A percentile compares a stretch with the other conserved stretches of the same genome.
Conservation (phyloP, 2,329 filamentous ascomycete genomes). For the Xylariaceae sp. region DNA sequence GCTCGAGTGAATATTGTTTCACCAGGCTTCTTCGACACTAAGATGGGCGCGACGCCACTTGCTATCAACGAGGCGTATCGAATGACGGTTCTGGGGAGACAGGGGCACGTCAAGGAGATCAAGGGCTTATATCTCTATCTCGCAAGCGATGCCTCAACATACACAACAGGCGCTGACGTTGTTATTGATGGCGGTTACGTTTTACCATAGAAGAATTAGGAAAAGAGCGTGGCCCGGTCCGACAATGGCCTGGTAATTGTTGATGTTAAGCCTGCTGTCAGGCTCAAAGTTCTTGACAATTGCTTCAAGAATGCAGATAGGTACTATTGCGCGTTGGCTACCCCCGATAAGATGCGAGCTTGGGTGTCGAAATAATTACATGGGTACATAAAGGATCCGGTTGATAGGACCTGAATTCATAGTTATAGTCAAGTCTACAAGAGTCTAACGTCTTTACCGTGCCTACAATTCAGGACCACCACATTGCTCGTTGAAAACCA, state of each 20-base stretch:
- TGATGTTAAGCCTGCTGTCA: neutral
- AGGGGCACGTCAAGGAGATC: conserved; percentile 23
- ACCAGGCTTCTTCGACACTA: conserved; percentile 52
- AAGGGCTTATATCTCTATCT: conserved; percentile 23
- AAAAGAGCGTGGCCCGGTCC: neutral
- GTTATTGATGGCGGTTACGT: conserved; percentile 23
- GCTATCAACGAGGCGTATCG: conserved; percentile 17
- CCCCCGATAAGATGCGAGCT: too few species aligned
- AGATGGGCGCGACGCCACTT: conserved; percentile 18
- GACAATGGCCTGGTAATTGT: neutral
- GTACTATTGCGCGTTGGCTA: neutral
- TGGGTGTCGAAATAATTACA: too few species aligned
- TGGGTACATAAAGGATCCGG: too few species aligned
- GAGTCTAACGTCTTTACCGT: too few species aligned
- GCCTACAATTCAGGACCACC: too few species aligned
- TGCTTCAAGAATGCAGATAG: neutral
- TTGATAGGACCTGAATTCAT: too few species aligned
- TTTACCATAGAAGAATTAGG: conserved; percentile 7
- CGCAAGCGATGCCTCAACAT: conserved; percentile 22
- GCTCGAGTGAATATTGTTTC: conserved; percentile 54
- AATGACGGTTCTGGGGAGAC: conserved; percentile 21
- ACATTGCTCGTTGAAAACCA: too few species aligned
- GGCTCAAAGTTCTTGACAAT: neutral
- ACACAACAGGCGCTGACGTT: conserved; percentile 20
- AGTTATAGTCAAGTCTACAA: too few species aligned